These are phyloP conservation scores for Coemansia sp. DNA, from an alignment of 192 early-diverging fungal species.

Conservation along the genomic window DNA sequence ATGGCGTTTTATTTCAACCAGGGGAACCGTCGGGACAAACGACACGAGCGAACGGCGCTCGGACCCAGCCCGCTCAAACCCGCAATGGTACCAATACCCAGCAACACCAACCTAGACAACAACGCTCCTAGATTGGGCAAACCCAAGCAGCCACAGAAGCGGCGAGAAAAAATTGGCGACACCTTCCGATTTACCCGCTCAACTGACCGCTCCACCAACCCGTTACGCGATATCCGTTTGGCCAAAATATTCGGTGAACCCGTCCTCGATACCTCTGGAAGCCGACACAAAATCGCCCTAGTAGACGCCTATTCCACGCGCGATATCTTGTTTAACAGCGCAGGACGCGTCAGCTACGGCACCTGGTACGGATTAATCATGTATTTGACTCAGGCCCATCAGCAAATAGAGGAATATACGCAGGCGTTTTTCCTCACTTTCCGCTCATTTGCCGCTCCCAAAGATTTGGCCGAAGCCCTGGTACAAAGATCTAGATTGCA, in stretches of 20 bases:
- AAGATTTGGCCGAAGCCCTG: constrained; percentile 65
- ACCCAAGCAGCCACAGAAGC: constrained; percentile 7
- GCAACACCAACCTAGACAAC: not conserved
- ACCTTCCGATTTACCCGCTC: constrained; percentile 10
- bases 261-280: not conserved
- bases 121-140: not conserved
- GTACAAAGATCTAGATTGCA: constrained; percentile 65
- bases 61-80: not conserved
- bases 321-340: constrained; percentile 44
- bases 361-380: constrained; percentile 43
- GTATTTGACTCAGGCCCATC: constrained; percentile 56
- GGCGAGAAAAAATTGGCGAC: constrained; percentile 18
- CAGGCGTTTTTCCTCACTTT: constrained; percentile 84
- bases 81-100: not conserved
- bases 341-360: constrained; percentile 54
- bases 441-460: constrained; percentile 75
- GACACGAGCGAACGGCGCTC: not conserved
- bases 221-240: constrained; percentile 25
- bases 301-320: not conserved
- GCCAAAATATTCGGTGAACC: constrained; percentile 39
- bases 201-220: constrained; percentile 3
- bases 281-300: not conserved
- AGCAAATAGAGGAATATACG: constrained; percentile 55
- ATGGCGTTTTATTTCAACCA: constrained; percentile 55
- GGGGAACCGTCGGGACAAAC: constrained; percentile 19